Evolutionary conservation across 768 basidiomycete species (phyloP).

Genomic region (Xerocomus potaroensis): DNA sequence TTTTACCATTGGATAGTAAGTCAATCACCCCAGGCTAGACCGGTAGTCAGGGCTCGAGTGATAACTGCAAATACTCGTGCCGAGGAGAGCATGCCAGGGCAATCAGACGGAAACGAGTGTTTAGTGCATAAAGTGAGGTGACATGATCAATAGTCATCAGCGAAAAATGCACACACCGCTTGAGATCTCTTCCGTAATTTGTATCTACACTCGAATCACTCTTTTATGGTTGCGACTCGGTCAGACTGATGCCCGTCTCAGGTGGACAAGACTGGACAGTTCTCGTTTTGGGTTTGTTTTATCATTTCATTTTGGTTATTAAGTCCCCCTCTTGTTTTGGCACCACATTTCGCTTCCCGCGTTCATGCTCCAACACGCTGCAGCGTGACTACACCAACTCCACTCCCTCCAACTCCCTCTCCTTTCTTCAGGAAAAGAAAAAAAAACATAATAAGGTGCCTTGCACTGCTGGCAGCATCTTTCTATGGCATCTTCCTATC

Average conservation of each 20-base stretch:
- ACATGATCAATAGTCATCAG: constrained; percentile 18
- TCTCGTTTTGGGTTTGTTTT: not conserved
- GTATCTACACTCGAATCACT: no score
- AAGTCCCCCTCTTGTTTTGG: no score
- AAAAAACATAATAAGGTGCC: not conserved
- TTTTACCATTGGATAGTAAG: not conserved
- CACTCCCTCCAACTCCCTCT: constrained; percentile 8
- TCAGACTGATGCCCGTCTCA: no score
- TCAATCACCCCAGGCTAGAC: not conserved
- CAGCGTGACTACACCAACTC: not conserved
- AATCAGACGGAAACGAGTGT: constrained; percentile 23
- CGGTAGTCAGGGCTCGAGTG: constrained; percentile 7
- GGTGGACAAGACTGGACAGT: no score
- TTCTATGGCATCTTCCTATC: constrained; percentile 11
- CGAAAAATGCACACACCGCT: no score
- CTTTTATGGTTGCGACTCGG: no score
- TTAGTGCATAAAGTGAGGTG: constrained; percentile 37
- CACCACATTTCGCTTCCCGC: not conserved
- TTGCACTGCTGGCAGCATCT: not conserved
- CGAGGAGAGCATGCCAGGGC: constrained; percentile 17
- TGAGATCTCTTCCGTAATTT: no score
- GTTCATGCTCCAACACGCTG: constrained; percentile 4
- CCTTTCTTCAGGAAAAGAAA: constrained; percentile 5
- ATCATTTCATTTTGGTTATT: constrained; percentile 2
- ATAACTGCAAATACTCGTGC: constrained; percentile 20